Conservation (phyloP, 2,329 filamentous ascomycete species). For the Alternaria infectoria region DNA sequence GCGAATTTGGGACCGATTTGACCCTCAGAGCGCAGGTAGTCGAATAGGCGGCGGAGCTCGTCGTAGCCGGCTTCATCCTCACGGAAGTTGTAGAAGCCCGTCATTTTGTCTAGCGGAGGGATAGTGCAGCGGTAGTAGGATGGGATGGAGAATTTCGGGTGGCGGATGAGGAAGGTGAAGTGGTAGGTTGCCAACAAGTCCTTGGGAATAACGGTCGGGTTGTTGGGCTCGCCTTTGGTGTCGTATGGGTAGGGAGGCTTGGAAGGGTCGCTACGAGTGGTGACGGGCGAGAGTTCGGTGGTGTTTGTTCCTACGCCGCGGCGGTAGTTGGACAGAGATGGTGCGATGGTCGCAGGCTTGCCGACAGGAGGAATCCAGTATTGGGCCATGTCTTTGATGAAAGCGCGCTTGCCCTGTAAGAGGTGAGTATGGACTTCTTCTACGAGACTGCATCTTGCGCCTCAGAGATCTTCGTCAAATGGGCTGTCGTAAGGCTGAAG, state of each 20-base stretch:
- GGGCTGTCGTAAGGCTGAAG: neutral
- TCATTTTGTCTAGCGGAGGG: slow-evolving; percentile 80
- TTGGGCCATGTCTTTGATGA: slow-evolving; percentile 98
- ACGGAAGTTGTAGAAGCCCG: slow-evolving; percentile 86
- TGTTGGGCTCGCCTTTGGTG: slow-evolving; percentile 67
- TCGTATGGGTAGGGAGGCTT: slow-evolving; percentile 63
- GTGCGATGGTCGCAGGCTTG: slow-evolving; percentile 72
- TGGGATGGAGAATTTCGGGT: slow-evolving; percentile 89
- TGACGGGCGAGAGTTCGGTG: slow-evolving; percentile 41
- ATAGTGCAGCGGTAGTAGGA: slow-evolving; percentile 95
- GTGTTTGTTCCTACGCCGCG: slow-evolving; percentile 65
- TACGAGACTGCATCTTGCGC: neutral
- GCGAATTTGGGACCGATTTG: slow-evolving; percentile 74
- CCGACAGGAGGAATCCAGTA: slow-evolving; percentile 82
- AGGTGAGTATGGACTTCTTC: slow-evolving; percentile 27
- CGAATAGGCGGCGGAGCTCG: slow-evolving; percentile 85
- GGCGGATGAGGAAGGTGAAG: slow-evolving; percentile 95
- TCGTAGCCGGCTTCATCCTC: slow-evolving; percentile 87
- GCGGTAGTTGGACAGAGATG: slow-evolving; percentile 70
- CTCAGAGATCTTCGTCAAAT: neutral
- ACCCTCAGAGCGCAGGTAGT: slow-evolving; percentile 74
- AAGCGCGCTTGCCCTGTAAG: slow-evolving; percentile 80
- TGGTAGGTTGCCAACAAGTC: slow-evolving; percentile 80
- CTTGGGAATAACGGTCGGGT: slow-evolving; percentile 84
- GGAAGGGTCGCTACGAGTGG: slow-evolving; percentile 29